phyloP scores from a whole-genome alignment of 345 rosid genomes.

The Arabis alpina region DNA sequence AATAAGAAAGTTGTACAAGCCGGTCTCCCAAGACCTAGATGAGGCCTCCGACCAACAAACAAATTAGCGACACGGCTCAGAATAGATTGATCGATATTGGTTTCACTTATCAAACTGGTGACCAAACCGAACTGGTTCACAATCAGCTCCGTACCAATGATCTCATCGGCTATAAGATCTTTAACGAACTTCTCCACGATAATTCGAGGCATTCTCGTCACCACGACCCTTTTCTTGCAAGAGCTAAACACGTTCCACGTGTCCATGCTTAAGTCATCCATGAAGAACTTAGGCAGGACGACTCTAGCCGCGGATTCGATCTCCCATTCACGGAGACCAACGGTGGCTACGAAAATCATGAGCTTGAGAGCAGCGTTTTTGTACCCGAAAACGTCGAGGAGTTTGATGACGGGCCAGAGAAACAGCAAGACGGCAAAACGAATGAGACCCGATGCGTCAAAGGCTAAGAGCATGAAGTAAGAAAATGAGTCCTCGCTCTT shows the following conservation, averaged over 20 bases:
- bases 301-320: constrained; percentile 70
- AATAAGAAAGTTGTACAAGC: constrained; percentile 53
- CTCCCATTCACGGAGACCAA: constrained; percentile 55
- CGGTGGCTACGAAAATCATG: constrained; percentile 58
- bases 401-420: constrained; percentile 58
- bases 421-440: constrained; percentile 69
- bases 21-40: constrained; percentile 62
- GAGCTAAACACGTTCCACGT: constrained; percentile 70
- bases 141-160: constrained; percentile 69
- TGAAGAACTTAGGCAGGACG: constrained; percentile 72
- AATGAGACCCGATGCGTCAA: constrained; percentile 66
- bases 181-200: constrained; percentile 78
- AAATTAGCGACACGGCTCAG: constrained; percentile 52
- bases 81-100: constrained; percentile 48
- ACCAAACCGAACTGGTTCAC: constrained; percentile 56
- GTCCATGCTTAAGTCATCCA: constrained; percentile 65
- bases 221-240: constrained; percentile 56
- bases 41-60: constrained; percentile 51
- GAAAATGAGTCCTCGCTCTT: constrained; percentile 59
- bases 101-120: constrained; percentile 74
- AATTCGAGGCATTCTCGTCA: constrained; percentile 72
- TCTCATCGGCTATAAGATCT: constrained; percentile 63
- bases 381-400: constrained; percentile 60
- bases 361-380: constrained; percentile 62
- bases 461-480: constrained; percentile 70